phyloP scores from a whole-genome alignment of 495 filamentous ascomycete genomes.

The Articulospora tetracladia region DNA sequence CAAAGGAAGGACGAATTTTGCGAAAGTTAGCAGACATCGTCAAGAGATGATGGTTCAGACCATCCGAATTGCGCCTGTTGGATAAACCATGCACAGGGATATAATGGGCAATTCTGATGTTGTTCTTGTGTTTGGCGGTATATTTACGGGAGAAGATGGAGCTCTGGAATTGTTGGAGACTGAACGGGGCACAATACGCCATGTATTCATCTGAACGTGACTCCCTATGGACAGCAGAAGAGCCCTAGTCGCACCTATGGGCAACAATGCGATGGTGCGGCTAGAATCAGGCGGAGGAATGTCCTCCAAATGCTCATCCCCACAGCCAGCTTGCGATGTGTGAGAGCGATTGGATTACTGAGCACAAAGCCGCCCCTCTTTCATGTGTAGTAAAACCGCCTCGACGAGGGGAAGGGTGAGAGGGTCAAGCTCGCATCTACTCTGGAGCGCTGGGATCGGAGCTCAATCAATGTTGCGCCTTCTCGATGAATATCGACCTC shows the following conservation, averaged over 20 bases:
- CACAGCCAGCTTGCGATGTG: not conserved
- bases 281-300: not conserved
- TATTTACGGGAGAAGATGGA: not conserved
- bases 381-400: not conserved
- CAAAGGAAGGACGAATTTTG: conserved; percentile 21
- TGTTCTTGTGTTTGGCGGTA: conserved; percentile 2
- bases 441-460: not conserved
- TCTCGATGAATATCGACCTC: not conserved
- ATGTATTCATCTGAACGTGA: conserved; percentile 4
- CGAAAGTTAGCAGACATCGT: conserved; percentile 22
- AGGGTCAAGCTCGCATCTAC: not conserved
- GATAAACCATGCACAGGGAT: not conserved
- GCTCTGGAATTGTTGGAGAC: conserved; percentile 5
- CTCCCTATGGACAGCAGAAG: not conserved
- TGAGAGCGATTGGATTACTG: not conserved
- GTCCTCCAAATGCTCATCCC: not conserved
- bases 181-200: not conserved
- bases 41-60: not conserved
- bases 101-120: not conserved
- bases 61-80: not conserved
- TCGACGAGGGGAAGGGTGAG: too few species aligned
- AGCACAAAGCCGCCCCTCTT: not conserved
- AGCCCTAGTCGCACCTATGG: not conserved
- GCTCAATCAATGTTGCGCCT: not conserved
- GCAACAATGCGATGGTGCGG: not conserved